Evolutionary conservation across 2,329 filamentous ascomycete species (phyloP).

Genomic region (Talaromyces sp.): DNA sequence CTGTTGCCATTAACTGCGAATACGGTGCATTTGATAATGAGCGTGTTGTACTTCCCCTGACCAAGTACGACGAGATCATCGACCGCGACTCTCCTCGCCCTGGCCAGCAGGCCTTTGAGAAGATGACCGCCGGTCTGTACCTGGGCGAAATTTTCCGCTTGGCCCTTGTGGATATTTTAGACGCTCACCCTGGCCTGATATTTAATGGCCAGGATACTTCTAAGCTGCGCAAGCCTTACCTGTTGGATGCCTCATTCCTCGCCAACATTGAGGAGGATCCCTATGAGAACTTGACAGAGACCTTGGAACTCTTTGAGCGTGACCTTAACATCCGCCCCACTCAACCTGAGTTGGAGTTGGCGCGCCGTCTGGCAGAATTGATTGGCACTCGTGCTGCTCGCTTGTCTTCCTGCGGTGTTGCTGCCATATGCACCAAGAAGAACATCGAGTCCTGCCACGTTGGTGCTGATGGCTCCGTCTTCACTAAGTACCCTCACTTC

Average conservation of each 20-base stretch:
- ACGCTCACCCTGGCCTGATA: conserved; percentile 64
- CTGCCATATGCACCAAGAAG: conserved; percentile 97
- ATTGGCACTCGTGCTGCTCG: conserved; percentile 91
- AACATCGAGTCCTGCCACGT: conserved; percentile 80
- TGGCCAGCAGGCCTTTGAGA: conserved; percentile 91
- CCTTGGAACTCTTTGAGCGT: conserved; percentile 67
- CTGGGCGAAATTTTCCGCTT: conserved; percentile 90
- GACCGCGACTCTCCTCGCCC: conserved; percentile 87
- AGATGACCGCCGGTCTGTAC: conserved; percentile 94
- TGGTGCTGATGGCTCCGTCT: conserved; percentile 92
- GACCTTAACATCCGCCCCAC: conserved; percentile 75
- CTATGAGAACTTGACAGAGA: conserved; percentile 79
- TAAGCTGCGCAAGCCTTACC: conserved; percentile 77
- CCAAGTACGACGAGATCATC: conserved; percentile 67
- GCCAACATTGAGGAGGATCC: conserved; percentile 89
- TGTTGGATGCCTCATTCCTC: conserved; percentile 85
- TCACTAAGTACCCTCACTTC: conserved; percentile 65
- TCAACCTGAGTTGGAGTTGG: no score
- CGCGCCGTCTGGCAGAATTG: conserved; percentile 81
- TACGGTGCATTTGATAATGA: conserved; percentile 93
- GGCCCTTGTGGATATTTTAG: conserved; percentile 78
- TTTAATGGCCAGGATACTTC: conserved; percentile 81
- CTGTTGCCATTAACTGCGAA: conserved; percentile 92
- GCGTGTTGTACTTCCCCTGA: conserved; percentile 69
- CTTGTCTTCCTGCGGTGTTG: conserved; percentile 88